Evolutionary conservation across 2,329 filamentous ascomycete genomes (phyloP).

Genomic region (Colletotrichum higginsianum): DNA sequence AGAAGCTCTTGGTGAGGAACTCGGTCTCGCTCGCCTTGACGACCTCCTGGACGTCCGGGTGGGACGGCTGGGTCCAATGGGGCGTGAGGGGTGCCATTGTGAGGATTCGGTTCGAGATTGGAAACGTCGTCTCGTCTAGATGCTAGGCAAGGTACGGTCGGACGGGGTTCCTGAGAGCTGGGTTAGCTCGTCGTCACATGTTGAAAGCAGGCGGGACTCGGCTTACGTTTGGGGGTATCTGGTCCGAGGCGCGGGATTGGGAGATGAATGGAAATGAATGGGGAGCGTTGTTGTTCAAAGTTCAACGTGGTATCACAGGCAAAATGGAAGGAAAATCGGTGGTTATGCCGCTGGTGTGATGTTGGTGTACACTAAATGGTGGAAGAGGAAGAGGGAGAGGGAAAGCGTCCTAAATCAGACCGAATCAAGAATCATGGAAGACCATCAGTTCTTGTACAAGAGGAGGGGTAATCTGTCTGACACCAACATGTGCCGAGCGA

Average conservation of each 20-base stretch:
- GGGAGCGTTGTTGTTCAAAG: neutral
- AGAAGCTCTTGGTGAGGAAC: conserved; percentile 74
- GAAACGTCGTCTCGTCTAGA: conserved; percentile 24
- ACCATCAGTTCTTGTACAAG: conserved; percentile 34
- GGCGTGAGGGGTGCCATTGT: conserved; percentile 71
- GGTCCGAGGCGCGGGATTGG: conserved; percentile 11
- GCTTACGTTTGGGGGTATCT: conserved; percentile 19
- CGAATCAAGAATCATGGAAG: conserved; percentile 2
- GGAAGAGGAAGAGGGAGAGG: neutral
- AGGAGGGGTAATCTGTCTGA: conserved; percentile 37
- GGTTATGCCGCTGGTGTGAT: neutral
- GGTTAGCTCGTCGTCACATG: conserved; percentile 33
- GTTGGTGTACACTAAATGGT: neutral
- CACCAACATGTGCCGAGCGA: conserved; percentile 41
- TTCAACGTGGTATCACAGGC: conserved; percentile 1
- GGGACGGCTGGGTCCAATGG: conserved; percentile 73
- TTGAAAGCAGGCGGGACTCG: conserved; percentile 16
- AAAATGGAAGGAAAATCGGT: neutral
- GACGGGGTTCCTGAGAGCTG: conserved; percentile 17
- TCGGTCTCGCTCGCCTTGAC: conserved; percentile 64
- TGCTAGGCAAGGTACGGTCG: conserved; percentile 17
- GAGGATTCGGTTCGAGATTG: conserved; percentile 19
- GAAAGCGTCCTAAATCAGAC: neutral
- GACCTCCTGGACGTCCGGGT: conserved; percentile 71
- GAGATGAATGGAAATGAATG: conserved; percentile 1